These are phyloP conservation scores for Pachyrhizus erosus DNA, from an alignment of 306 rosid species.

Conservation along the genomic window DNA sequence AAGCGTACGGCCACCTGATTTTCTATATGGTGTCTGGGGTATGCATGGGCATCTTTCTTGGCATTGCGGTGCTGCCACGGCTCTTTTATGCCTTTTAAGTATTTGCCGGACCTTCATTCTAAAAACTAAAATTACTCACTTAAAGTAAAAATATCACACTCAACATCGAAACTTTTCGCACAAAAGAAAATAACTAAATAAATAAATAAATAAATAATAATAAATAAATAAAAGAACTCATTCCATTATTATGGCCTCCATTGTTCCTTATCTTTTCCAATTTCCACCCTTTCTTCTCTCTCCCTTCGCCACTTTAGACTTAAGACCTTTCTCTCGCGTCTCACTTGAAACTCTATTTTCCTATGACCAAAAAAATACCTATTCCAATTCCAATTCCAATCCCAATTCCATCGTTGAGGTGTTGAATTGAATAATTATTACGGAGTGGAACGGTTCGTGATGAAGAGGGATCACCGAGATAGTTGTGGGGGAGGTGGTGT, in stretches of 20 bases:
- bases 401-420: neutral
- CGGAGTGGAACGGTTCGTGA: no score
- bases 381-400: no score
- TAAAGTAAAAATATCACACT: conserved; percentile 21
- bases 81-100: conserved; percentile 47
- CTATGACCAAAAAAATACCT: no score
- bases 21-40: conserved; percentile 44
- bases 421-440: neutral
- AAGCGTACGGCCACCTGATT: conserved; percentile 65
- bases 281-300: conserved; percentile 43
- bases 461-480: conserved; percentile 65
- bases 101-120: conserved; percentile 33
- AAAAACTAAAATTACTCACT: neutral
- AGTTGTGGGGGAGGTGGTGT: conserved; percentile 8
- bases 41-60: conserved; percentile 50
- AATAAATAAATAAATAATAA: neutral
- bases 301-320: no score
- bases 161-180: neutral
- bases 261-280: conserved; percentile 71
- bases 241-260: conserved; percentile 69
- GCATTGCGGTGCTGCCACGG: conserved; percentile 60
- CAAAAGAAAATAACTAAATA: neutral
- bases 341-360: neutral
- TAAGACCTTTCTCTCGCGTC: neutral
- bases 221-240: neutral